A percentile compares a stretch with the other conserved stretches of the same genome.
phyloP scores from a whole-genome alignment of 108 stramenopile genomes.

The Parietichytrium sp. region DNA sequence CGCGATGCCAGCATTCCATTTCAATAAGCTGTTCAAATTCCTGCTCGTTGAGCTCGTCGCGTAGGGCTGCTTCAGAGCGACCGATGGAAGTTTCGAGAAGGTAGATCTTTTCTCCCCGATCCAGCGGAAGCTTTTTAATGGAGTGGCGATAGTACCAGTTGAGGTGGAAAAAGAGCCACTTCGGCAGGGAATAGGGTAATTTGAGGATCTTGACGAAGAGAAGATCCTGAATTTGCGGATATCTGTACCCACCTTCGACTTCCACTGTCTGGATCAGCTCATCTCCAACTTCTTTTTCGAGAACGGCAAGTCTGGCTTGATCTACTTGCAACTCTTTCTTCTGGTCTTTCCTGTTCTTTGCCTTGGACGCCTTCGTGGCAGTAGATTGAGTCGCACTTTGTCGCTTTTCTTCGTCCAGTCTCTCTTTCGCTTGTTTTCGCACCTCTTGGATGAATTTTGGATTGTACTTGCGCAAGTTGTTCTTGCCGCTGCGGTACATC shows the following conservation, averaged over 20 bases:
- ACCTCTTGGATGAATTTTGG: background rate
- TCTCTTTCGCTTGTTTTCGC: background rate
- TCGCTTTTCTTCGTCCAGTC: background rate
- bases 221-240: background rate
- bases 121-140: background rate
- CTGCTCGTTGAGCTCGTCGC: background rate
- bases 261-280: background rate
- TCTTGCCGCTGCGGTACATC: background rate
- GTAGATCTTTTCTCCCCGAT: background rate
- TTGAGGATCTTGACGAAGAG: background rate
- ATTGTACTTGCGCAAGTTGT: background rate
- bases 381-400: background rate
- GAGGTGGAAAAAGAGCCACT: background rate
- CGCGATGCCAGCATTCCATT: constrained; percentile 35
- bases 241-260: constrained; percentile 19
- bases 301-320: background rate
- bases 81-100: background rate
- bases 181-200: background rate
- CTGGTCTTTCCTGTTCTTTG: background rate
- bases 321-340: constrained; percentile 39
- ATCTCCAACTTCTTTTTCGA: background rate
- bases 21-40: constrained; percentile 13
- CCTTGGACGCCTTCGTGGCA: background rate
- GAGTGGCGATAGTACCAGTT: constrained; percentile 29
- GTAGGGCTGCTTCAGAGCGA: background rate